Conservation (phyloP, 495 filamentous ascomycete species). For the Schizothecium vesticola region DNA sequence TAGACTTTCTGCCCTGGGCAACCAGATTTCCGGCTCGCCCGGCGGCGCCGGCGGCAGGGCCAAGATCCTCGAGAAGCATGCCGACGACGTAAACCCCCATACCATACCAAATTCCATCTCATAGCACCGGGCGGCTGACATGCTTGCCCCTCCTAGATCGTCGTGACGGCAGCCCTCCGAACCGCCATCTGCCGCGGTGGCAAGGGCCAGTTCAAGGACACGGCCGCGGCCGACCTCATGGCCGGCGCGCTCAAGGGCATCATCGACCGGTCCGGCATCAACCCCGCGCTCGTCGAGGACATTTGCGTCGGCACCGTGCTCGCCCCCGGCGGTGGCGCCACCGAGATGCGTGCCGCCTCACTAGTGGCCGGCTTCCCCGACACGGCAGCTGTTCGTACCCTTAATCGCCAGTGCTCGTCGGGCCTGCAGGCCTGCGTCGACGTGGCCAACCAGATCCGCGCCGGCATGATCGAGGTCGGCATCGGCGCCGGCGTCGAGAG, state of each 20-base stretch:
- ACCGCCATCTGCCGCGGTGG: constrained; percentile 89
- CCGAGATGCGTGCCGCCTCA: constrained; percentile 90
- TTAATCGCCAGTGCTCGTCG: constrained; percentile 89
- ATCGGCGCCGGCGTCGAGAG: constrained; percentile 96
- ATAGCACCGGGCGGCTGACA: not conserved
- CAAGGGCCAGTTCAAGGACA: constrained; percentile 94
- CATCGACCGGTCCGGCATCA: constrained; percentile 75
- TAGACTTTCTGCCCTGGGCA: constrained; percentile 41
- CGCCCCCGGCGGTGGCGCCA: constrained; percentile 88
- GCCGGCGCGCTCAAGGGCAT: constrained; percentile 76
- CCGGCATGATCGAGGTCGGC: constrained; percentile 92
- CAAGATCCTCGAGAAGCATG: constrained; percentile 46
- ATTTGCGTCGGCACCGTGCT: constrained; percentile 89
- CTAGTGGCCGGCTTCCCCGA: constrained; percentile 90
- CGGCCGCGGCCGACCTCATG: constrained; percentile 77
- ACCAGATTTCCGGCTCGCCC: constrained; percentile 38
- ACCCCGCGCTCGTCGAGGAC: constrained; percentile 81
- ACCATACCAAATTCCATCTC: not conserved
- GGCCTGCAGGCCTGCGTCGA: constrained; percentile 88
- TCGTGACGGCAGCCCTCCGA: constrained; percentile 88
- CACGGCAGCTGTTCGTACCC: constrained; percentile 67
- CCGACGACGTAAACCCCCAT: constrained; percentile 42
- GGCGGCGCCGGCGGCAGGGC: constrained; percentile 34
- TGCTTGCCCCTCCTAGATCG: constrained; percentile 51
- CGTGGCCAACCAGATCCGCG: constrained; percentile 81